Conservation (phyloP, 169 alveolate genomes). For the Plasmodium ovale region DNA sequence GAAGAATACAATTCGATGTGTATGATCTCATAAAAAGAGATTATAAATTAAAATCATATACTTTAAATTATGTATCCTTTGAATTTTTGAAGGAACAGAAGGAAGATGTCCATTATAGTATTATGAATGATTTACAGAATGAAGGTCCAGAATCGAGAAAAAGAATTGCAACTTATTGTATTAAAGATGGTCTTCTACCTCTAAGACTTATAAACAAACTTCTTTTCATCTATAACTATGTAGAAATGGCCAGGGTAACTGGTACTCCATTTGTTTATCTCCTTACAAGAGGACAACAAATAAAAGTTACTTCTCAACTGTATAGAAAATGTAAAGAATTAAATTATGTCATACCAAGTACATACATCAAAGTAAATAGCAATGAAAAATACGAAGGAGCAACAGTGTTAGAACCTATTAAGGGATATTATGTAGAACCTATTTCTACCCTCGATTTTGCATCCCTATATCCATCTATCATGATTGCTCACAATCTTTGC, state of each 20-base stretch:
- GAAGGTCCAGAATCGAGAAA: slow-evolving; percentile 96
- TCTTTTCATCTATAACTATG: slow-evolving; percentile 95
- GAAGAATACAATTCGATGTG: slow-evolving; percentile 98
- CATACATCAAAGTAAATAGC: slow-evolving; percentile 69
- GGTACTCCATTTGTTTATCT: slow-evolving; percentile 97
- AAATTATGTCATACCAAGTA: slow-evolving; percentile 94
- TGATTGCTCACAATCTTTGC: slow-evolving; percentile 99
- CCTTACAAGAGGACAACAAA: slow-evolving; percentile 97
- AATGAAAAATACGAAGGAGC: slow-evolving; percentile 96
- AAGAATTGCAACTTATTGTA: slow-evolving; percentile 98
- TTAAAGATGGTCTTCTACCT: slow-evolving; percentile 98
- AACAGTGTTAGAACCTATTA: slow-evolving; percentile 94
- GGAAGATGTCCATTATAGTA: slow-evolving; percentile 99
- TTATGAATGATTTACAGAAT: slow-evolving; percentile 94
- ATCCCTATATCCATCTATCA: slow-evolving; percentile 99
- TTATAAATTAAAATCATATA: slow-evolving; percentile 96
- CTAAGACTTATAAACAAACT: slow-evolving; percentile 96
- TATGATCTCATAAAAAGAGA: slow-evolving; percentile 96
- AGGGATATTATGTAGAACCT: slow-evolving; percentile 97
- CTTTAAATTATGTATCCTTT: slow-evolving; percentile 97
- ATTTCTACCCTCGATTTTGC: slow-evolving; percentile 99
- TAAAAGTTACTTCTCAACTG: slow-evolving; percentile 97
- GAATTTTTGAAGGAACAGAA: slow-evolving; percentile 97
- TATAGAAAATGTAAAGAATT: slow-evolving; percentile 93
- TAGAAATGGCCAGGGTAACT: slow-evolving; percentile 99